A percentile compares a stretch with the other conserved stretches of the same genome.
These are phyloP conservation scores for Phycomyces blakesleeanus DNA, from an alignment of 192 early-diverging fungal genomes.

Conservation along the genomic window DNA sequence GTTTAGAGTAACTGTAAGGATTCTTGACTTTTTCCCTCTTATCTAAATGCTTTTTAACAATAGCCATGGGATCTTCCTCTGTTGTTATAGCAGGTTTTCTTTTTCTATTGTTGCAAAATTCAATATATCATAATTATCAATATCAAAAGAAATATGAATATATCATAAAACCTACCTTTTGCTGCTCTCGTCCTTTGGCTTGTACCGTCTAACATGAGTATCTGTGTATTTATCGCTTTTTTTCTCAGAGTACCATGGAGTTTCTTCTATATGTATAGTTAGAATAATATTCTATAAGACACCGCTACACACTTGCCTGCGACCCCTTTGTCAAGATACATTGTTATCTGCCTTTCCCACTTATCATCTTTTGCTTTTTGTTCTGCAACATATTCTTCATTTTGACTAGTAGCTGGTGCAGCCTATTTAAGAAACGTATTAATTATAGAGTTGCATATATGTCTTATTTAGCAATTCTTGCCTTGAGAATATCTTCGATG, in stretches of 20 bases:
- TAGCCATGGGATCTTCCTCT: neutral
- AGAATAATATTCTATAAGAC: too few relatives aligned
- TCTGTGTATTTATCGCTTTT: conserved; percentile 17
- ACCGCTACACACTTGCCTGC: too few relatives aligned
- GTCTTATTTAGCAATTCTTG: neutral
- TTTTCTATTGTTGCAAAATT: neutral
- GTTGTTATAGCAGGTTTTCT: neutral
- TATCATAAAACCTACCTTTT: conserved; percentile 8
- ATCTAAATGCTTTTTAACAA: conserved; percentile 4
- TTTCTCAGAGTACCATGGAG: conserved; percentile 31
- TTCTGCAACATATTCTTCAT: conserved; percentile 58
- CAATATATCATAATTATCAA: neutral
- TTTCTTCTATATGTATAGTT: neutral
- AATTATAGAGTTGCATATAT: neutral
- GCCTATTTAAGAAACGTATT: neutral
- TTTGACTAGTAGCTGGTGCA: conserved; percentile 13
- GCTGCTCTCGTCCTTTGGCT: conserved; percentile 6
- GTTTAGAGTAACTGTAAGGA: neutral
- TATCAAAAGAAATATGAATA: neutral
- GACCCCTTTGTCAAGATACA: conserved; percentile 57
- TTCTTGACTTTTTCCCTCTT: conserved; percentile 1
- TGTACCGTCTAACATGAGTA: conserved; percentile 7
- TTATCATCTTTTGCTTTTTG: conserved; percentile 48
- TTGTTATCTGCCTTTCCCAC: conserved; percentile 55
- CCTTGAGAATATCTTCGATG: conserved; percentile 47